Base-by-base conservation (phyloP, 805 yeast genomes). In the Danielia reshetovae region DNA sequence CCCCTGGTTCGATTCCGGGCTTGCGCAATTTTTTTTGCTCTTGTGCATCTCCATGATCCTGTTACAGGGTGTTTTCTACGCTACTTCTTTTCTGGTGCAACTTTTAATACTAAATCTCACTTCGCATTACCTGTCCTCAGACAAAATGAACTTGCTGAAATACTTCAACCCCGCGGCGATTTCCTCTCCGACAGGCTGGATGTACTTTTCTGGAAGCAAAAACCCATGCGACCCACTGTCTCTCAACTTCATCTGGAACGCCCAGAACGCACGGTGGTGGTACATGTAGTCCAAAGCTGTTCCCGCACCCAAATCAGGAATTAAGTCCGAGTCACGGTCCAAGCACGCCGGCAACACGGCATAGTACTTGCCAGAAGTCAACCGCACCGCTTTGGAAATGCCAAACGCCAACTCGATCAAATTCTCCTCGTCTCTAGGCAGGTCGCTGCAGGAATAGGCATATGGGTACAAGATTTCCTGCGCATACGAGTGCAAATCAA, bases 181-280 rank as follows among this genome's bases (percentile, higher is more conserved):
- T 56, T 87, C 95, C 35, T 66, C 62, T 1, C 94, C 95, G 7
- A 84, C 94, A 1, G 95, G 90, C 16, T 54, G 64, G 36, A 87
- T 86, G 51, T 65, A 75, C 47, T 74, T 74, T 1, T 79, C 49
- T 5, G 96, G 95, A 27, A 86, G 63, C 44, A 87, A 66, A 52
- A 85, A 87, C 1, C 96, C 96, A 51, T 83, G 89, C 31, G 76
- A 71, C 0, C 95, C 95, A 13, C 82, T 74, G 52, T 86, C 95
- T 50, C 95, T 70, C 36, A 87, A 64, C 58, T 86, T 85, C 38
- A 87, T 62, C 50, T 85, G 94, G 59, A 80, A 81, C 1, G 95
- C 94, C 88, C 89, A 85, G 48, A 69, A 75, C 0, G 93, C 93
- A 39, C 79, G 73, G 50, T 79, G 75, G 57, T 84, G 87, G 52